These are phyloP conservation scores for Cystobasidium pallidum DNA, from an alignment of 1,284 basidiomycete genomes.

Conservation along the genomic window DNA sequence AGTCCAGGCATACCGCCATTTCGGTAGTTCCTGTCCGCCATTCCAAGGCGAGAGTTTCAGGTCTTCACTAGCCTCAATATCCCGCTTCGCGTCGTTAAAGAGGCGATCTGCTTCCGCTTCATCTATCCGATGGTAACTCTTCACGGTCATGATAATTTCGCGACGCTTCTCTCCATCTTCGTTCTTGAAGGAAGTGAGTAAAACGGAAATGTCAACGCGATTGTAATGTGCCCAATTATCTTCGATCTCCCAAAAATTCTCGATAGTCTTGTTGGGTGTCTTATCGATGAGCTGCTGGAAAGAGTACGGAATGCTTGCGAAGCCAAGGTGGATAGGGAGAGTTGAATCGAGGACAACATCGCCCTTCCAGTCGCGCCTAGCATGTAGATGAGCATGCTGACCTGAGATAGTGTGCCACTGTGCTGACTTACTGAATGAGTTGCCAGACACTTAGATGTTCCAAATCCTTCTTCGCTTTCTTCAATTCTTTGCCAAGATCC, in stretches of 20 bases:
- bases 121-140: slow-evolving; percentile 31
- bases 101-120: slow-evolving; percentile 35
- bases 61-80: slow-evolving; percentile 40
- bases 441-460: slow-evolving; percentile 53
- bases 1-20: slow-evolving; percentile 34
- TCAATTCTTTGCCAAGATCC: slow-evolving; percentile 50
- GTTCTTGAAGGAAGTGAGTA: slow-evolving; percentile 38
- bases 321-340: slow-evolving; percentile 38
- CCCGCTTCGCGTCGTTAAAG: slow-evolving; percentile 31
- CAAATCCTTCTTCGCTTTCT: slow-evolving; percentile 53
- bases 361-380: slow-evolving; percentile 55
- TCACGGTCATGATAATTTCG: slow-evolving; percentile 41
- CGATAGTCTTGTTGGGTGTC: slow-evolving; percentile 35
- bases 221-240: slow-evolving; percentile 43
- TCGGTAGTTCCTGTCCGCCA: slow-evolving; percentile 18
- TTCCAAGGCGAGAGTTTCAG: slow-evolving; percentile 30
- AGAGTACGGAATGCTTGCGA: slow-evolving; percentile 40
- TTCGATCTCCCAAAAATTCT: slow-evolving; percentile 38
- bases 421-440: slow-evolving; percentile 47
- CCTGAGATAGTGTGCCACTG: background rate
- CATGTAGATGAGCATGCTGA: background rate
- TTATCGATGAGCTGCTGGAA: slow-evolving; percentile 38
- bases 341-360: slow-evolving; percentile 46
- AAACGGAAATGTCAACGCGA: slow-evolving; percentile 35
- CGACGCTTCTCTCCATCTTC: slow-evolving; percentile 21